These are phyloP conservation scores for Hondaea fermentalgiana DNA, from an alignment of 108 stramenopile species.

Conservation along the genomic window DNA sequence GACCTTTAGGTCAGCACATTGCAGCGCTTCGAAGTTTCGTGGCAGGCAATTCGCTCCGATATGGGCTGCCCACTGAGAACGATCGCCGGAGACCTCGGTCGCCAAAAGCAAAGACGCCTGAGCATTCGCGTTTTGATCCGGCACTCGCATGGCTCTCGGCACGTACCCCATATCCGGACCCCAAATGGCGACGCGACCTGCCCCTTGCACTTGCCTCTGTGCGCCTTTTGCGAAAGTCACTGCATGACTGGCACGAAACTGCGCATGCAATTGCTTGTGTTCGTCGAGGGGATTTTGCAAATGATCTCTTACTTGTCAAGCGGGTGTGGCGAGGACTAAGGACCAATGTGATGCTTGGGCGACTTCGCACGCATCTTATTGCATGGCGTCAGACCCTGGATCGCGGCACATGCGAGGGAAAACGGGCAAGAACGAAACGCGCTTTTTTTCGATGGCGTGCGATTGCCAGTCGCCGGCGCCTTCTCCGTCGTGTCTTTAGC, in stretches of 20 bases:
- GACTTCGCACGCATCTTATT: not conserved
- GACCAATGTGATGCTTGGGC: not conserved
- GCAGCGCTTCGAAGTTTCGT: not conserved
- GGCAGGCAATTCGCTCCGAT: not conserved
- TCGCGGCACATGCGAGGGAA: not conserved
- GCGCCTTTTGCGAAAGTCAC: not conserved
- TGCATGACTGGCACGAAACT: not conserved
- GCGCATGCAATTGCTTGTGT: not conserved
- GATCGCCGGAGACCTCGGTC: too few relatives aligned
- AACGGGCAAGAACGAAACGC: not conserved
- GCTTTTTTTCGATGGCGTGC: not conserved
- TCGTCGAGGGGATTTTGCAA: not conserved
- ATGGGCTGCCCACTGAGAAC: too few relatives aligned
- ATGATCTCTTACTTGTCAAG: not conserved
- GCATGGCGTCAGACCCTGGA: not conserved
- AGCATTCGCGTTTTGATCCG: not conserved
- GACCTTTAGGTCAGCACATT: not conserved
- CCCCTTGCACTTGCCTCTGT: not conserved
- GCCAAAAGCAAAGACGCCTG: too few relatives aligned
- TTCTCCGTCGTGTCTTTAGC: not conserved
- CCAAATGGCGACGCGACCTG: not conserved
- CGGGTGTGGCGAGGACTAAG: not conserved
- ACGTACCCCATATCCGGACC: not conserved
- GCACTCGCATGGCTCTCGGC: not conserved
- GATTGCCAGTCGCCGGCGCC: not conserved